Conservation (phyloP, 768 basidiomycete species). For the Tubosaeta sp. region DNA sequence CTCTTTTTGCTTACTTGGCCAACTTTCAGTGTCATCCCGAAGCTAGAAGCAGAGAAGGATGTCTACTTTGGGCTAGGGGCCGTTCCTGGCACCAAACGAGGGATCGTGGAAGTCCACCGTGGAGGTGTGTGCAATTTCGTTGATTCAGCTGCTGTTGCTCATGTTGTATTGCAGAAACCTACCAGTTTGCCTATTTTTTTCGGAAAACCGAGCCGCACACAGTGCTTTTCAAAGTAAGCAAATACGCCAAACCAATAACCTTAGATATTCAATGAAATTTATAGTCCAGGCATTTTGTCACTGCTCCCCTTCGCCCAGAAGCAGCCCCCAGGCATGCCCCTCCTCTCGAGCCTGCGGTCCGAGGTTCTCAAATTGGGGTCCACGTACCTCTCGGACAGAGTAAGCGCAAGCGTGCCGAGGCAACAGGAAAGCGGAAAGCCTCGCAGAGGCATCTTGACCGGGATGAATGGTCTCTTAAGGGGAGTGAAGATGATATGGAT, state of each 20-base stretch:
- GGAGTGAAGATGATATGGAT: constrained; percentile 16
- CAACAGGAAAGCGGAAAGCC: constrained; percentile 34
- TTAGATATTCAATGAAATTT: neutral
- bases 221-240: constrained; percentile 72
- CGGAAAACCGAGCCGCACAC: constrained; percentile 80
- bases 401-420: constrained; percentile 35
- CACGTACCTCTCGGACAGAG: constrained; percentile 7
- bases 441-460: constrained; percentile 25
- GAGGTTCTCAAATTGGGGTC: constrained; percentile 9
- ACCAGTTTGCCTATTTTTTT: constrained; percentile 90
- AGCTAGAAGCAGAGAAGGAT: constrained; percentile 58
- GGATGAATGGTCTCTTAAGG: constrained; percentile 19
- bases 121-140: constrained; percentile 50
- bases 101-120: constrained; percentile 77
- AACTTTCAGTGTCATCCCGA: constrained; percentile 53
- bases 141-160: constrained; percentile 2
- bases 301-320: constrained; percentile 24
- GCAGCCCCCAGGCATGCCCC: constrained; percentile 15
- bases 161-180: constrained; percentile 51
- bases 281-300: constrained; percentile 42
- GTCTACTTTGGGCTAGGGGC: constrained; percentile 37
- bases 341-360: neutral
- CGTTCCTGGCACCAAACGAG: constrained; percentile 50
- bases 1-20: neutral
- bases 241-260: neutral